A percentile compares a stretch with the other conserved stretches of the same genome.
These are phyloP conservation scores for Arxiozyma heterogenica DNA, from an alignment of 1,139 yeast genomes.

Conservation along the genomic window DNA sequence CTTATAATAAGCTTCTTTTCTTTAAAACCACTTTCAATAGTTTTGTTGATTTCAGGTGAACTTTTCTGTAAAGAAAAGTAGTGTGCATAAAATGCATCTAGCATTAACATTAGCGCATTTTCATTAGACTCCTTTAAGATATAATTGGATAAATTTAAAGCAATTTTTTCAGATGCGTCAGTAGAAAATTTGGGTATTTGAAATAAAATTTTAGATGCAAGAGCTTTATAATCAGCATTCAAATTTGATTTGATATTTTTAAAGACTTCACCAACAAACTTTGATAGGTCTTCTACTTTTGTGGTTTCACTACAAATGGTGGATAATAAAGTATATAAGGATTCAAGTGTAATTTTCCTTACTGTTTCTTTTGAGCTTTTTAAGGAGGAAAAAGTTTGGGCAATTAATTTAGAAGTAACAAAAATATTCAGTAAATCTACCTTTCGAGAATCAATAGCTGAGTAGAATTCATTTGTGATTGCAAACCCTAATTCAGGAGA, in stretches of 20 bases:
- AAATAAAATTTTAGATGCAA: constrained; percentile 37
- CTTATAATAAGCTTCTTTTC: constrained; percentile 58
- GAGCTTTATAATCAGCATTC: constrained; percentile 56
- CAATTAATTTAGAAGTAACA: constrained; percentile 42
- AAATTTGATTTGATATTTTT: constrained; percentile 53
- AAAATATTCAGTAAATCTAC: constrained; percentile 36
- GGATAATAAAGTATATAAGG: constrained; percentile 31
- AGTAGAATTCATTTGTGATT: constrained; percentile 39
- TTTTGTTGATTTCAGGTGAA: constrained; percentile 13
- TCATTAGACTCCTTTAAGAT: constrained; percentile 74
- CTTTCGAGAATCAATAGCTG: constrained; percentile 30
- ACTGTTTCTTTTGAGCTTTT: constrained; percentile 65
- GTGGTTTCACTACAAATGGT: constrained; percentile 11
- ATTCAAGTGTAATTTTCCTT: constrained; percentile 43
- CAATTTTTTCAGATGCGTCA: constrained; percentile 32
- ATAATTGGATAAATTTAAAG: constrained; percentile 40
- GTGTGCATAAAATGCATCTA: constrained; percentile 44
- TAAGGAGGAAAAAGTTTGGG: constrained; percentile 53
- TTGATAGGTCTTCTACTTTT: constrained; percentile 21
- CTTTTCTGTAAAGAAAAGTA: constrained; percentile 24
- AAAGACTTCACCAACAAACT: constrained; percentile 44
- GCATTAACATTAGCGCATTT: constrained; percentile 41
- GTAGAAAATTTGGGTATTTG: constrained; percentile 26
- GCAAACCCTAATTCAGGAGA: constrained; percentile 69
- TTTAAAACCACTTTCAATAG: constrained; percentile 47